Conservation (phyloP, 306 rosid genomes). For the Sophora flavescens region DNA sequence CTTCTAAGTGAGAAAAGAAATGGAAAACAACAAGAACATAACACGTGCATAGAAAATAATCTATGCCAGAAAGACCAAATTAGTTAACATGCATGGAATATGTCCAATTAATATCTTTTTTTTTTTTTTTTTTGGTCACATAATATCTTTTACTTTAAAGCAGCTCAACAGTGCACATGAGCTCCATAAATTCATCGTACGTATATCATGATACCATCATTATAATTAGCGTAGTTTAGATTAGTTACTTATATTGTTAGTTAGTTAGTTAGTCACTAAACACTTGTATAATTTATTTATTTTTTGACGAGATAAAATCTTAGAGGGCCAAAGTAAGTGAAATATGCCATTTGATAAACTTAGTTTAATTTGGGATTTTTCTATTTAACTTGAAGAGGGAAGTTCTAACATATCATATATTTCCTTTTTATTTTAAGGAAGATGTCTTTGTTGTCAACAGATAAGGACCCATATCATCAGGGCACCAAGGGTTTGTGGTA, state of each 20-base stretch:
- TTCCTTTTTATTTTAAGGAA: background rate
- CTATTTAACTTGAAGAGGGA: too few relatives aligned
- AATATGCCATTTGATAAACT: too few relatives aligned
- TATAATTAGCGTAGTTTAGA: too few relatives aligned
- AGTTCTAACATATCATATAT: background rate
- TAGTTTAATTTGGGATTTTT: too few relatives aligned
- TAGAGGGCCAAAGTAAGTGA: too few relatives aligned
- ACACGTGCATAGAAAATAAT: slow-evolving; percentile 22
- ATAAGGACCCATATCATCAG: background rate
- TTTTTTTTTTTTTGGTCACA: background rate
- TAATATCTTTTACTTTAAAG: background rate
- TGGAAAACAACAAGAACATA: background rate
- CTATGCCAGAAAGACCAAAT: background rate
- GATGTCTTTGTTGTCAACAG: background rate
- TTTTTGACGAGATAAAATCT: too few relatives aligned
- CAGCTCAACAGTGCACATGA: slow-evolving; percentile 32
- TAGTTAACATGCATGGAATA: slow-evolving; percentile 6
- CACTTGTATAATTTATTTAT: too few relatives aligned
- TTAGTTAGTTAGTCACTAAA: too few relatives aligned
- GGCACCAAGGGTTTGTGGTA: too few relatives aligned
- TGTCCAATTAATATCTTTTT: slow-evolving; percentile 4
- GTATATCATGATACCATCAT: too few relatives aligned
- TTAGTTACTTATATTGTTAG: too few relatives aligned
- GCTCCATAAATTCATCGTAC: slow-evolving; percentile 4
- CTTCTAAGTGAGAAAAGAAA: background rate